Conservation (phyloP, 306 rosid genomes). For the Lathyrus sativus region DNA sequence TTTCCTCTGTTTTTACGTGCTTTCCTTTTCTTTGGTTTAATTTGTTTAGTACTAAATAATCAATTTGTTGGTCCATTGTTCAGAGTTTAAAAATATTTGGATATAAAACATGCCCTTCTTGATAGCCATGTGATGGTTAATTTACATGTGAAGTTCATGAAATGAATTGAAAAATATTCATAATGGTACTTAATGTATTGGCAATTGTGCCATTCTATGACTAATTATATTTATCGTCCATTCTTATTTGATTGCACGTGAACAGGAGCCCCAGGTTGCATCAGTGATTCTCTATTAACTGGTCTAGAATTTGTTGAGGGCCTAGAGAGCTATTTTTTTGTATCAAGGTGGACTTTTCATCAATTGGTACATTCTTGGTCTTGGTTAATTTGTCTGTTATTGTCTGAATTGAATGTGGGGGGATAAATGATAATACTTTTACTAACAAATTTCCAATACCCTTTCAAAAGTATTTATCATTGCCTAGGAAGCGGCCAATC, state of each 20-base stretch:
- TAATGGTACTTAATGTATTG: slow-evolving; percentile 7
- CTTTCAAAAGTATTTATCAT: slow-evolving; percentile 23
- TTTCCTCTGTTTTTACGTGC: slow-evolving; percentile 9
- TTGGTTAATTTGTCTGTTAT: slow-evolving; percentile 34
- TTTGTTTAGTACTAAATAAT: not conserved
- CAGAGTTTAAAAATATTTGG: slow-evolving; percentile 11
- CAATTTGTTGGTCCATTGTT: slow-evolving; percentile 3
- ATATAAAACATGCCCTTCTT: slow-evolving; percentile 16
- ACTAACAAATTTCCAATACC: slow-evolving; percentile 30
- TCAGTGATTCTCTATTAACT: slow-evolving; percentile 85
- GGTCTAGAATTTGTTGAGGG: slow-evolving; percentile 94
- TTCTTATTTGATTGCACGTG: slow-evolving; percentile 21
- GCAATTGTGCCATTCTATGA: slow-evolving; percentile 10
- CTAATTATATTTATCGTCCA: not conserved
- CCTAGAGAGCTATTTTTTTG: slow-evolving; percentile 72
- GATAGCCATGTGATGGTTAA: slow-evolving; percentile 18
- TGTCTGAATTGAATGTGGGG: slow-evolving; percentile 24
- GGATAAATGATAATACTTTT: slow-evolving; percentile 16
- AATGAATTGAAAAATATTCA: slow-evolving; percentile 25
- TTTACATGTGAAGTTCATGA: slow-evolving; percentile 19
- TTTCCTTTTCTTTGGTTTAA: slow-evolving; percentile 12
- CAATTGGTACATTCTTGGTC: slow-evolving; percentile 74
- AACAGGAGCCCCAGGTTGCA: slow-evolving; percentile 96
- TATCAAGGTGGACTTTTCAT: slow-evolving; percentile 94
- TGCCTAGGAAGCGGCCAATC: slow-evolving; percentile 33